Base-by-base conservation (phyloP, 2,329 filamentous ascomycete genomes). In the Coniochaeta prunicola region DNA sequence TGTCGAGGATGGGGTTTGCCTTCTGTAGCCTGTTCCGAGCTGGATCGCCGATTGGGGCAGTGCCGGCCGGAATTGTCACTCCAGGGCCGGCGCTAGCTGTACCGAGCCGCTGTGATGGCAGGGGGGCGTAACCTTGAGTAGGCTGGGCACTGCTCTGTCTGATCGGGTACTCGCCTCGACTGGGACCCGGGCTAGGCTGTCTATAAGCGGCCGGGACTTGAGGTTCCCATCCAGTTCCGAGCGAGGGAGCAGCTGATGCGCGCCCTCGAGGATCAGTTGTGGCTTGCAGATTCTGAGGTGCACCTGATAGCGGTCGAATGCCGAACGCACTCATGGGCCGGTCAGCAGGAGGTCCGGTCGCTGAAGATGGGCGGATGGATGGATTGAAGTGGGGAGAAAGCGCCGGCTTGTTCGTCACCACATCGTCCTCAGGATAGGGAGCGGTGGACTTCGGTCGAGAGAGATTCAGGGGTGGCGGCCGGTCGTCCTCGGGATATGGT, bases 401-500 rank as follows among this genome's bases (percentile, higher is more conserved):
- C 31, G 69, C 71, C 28, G 63, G 70, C 57, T 64, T 69, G 17
- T 57, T 57, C 8, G 62, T 68, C 58, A 55, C 62, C 57, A 75
- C 66, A 57, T 83, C 81, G 58, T 83, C 80, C 48, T 82, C 80
- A 3, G 80, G 81, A 61, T 84, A 84, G 0, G 81, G 80, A 0
- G 77, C 77, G 3, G 73, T 69, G 3, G 80, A 80, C 59, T 75
- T 76, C 4, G 80, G 73, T 36, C 80, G 74, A 56, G 65, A 68
- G 19, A 77, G 60, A 59, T 70, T 75, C 50, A 79, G 69, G n/a
- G 77, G 78, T 53, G 80, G 76, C 21, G 84, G 81, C 57, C 78
- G 76, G 63, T 89, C 86, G 63, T 90, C 87, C 56, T 86, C 80
- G 0, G 89, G 89, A 65, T 92, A 92, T 1, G 89, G 89, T 1